These are phyloP conservation scores for Monosporascus sp. DNA, from an alignment of 2,329 filamentous ascomycete species.

Conservation along the genomic window DNA sequence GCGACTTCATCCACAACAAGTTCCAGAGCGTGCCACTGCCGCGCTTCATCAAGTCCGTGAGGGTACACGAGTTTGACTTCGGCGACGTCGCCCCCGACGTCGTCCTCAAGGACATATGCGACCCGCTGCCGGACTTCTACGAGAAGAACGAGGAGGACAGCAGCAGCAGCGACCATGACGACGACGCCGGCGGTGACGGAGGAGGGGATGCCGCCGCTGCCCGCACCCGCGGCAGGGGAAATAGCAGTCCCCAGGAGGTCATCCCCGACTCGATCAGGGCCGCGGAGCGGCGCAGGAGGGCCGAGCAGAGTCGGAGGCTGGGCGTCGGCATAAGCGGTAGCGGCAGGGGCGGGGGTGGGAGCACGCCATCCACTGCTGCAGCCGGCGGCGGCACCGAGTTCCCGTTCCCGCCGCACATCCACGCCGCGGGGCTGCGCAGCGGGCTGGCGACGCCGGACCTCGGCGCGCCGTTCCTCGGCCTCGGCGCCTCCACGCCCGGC, in stretches of 20 bases:
- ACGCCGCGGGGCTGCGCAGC: constrained; percentile 29
- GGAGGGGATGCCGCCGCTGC: constrained; percentile 4
- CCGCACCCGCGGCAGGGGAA: not conserved
- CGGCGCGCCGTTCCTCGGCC: constrained; percentile 50
- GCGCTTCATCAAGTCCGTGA: constrained; percentile 93
- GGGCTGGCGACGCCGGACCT: constrained; percentile 37
- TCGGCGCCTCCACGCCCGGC: constrained; percentile 51
- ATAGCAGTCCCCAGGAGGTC: constrained; percentile 11
- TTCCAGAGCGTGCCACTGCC: constrained; percentile 90
- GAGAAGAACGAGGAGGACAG: constrained; percentile 68
- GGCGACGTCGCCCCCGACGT: constrained; percentile 77
- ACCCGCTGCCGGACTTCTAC: constrained; percentile 94
- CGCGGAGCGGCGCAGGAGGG: constrained; percentile 28
- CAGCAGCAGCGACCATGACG: constrained; percentile 43
- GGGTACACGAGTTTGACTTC: constrained; percentile 91
- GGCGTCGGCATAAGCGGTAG: constrained; percentile 8
- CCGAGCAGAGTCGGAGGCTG: constrained; percentile 25
- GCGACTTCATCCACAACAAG: constrained; percentile 89
- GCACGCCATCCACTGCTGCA: constrained; percentile 13
- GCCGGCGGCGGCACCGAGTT: constrained; percentile 16
- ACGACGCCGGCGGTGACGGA: constrained; percentile 23
- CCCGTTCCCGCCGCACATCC: constrained; percentile 34
- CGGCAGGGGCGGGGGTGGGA: constrained; percentile 8
- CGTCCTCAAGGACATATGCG: constrained; percentile 93
- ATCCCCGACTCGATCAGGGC: constrained; percentile 29